Evolutionary conservation across 352 stramenopile species (phyloP).

Genomic region (Phytopythium delawarense): DNA sequence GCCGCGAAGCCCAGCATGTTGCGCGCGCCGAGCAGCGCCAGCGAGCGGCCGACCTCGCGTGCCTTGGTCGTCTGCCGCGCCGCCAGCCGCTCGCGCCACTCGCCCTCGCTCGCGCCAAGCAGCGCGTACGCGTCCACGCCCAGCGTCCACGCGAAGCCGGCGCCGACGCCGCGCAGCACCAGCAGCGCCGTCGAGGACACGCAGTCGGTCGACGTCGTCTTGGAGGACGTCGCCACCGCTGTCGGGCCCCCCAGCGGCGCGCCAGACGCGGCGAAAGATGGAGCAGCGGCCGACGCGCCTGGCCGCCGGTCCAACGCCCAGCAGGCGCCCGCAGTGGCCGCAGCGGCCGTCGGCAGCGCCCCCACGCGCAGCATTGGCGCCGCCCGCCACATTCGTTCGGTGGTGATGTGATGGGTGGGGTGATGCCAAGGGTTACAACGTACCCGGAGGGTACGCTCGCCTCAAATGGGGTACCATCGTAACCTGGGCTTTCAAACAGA

Average conservation of each 20-base stretch:
- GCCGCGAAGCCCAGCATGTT: slow-evolving; percentile 68
- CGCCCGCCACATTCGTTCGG: background rate
- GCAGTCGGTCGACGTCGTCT: slow-evolving; percentile 50
- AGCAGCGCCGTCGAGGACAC: slow-evolving; percentile 59
- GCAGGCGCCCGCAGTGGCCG: slow-evolving; percentile 5
- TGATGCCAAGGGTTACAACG: background rate
- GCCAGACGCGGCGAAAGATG: background rate
- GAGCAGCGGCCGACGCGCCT: background rate
- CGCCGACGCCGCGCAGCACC: slow-evolving; percentile 53
- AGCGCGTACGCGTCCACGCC: slow-evolving; percentile 64
- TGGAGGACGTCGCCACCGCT: slow-evolving; percentile 11
- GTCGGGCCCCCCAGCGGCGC: background rate
- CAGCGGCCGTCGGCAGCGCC: background rate
- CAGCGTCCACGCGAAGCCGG: slow-evolving; percentile 73
- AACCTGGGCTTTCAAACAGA: background rate
- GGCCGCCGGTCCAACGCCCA: slow-evolving; percentile 3
- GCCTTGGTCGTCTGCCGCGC: slow-evolving; percentile 17
- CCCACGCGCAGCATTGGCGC: background rate
- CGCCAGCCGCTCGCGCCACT: slow-evolving; percentile 37
- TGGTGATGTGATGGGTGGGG: slow-evolving; percentile 1
- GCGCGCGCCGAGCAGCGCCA: slow-evolving; percentile 29
- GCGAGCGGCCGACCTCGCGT: slow-evolving; percentile 26
- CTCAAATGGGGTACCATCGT: background rate
- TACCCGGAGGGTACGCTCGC: background rate
- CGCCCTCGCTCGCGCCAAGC: slow-evolving; percentile 23